A percentile compares a stretch with the other conserved stretches of the same genome.
Conservation (phyloP, 768 basidiomycete genomes). For the Russula foetens region DNA sequence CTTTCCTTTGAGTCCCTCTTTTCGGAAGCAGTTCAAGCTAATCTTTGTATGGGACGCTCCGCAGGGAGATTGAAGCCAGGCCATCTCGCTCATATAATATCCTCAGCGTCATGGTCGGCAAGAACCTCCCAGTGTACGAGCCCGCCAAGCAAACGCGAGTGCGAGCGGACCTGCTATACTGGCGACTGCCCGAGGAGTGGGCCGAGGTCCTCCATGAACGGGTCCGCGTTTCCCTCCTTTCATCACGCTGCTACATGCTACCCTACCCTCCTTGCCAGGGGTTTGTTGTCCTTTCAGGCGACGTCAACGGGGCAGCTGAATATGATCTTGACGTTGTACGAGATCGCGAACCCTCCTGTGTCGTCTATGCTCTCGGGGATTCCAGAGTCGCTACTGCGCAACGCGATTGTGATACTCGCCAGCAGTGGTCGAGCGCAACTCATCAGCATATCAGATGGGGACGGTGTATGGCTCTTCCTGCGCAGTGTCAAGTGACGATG, state of each 20-base stretch:
- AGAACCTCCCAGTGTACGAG: slow-evolving; percentile 62
- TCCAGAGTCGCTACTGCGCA: slow-evolving; percentile 62
- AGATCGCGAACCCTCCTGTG: slow-evolving; percentile 70
- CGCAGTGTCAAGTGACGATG: slow-evolving; percentile 26
- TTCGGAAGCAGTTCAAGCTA: not conserved
- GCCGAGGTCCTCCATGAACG: too few species aligned
- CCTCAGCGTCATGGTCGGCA: slow-evolving; percentile 50
- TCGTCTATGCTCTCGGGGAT: slow-evolving; percentile 62
- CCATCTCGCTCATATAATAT: slow-evolving; percentile 54
- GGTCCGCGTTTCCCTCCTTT: too few species aligned
- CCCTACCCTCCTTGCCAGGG: too few species aligned
- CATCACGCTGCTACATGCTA: too few species aligned
- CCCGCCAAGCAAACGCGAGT: slow-evolving; percentile 69
- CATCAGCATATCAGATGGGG: slow-evolving; percentile 71
- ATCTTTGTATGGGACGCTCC: too few species aligned
- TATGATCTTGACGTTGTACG: slow-evolving; percentile 81
- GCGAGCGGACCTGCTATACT: too few species aligned
- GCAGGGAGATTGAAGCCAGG: slow-evolving; percentile 55
- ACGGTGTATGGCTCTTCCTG: slow-evolving; percentile 70
- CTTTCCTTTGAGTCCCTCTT: not conserved
- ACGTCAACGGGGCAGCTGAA: too few species aligned
- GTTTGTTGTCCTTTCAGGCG: too few species aligned
- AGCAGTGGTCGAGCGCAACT: slow-evolving; percentile 68
- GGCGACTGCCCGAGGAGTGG: too few species aligned
- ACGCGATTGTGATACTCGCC: slow-evolving; percentile 52